Evolutionary conservation across 306 rosid genomes (phyloP), one percentile per base, ranked within the genome.

Genomic region (Pyrus communis): DNA sequence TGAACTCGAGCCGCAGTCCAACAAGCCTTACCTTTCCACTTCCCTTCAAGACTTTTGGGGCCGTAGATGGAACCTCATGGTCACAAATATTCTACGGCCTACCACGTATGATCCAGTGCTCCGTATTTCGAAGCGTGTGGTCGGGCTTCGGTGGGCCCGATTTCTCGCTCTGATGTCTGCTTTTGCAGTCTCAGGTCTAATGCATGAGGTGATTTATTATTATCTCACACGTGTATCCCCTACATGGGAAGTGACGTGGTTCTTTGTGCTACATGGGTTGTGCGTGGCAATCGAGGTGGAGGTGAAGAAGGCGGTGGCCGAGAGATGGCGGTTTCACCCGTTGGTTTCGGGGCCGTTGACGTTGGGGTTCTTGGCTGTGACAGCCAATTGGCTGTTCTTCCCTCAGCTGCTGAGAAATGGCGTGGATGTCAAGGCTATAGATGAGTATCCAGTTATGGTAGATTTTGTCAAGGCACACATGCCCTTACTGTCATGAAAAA

Each of bases 31-130:
- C 57, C 84, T 89, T 4, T 18, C 82, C 18, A 85, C 93, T 0
- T 92, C 98, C 0, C 91, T 95, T 10, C 97, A 87, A 62, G 93
- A 95, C 67, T 95, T 95, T 9, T 95, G 97, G 97, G 92, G 97
- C 13, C 90, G 81, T 3, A 76, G 97, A 54, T 95, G 93, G 98
- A 95, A 95, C 55, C 96, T 90, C 46, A 84, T 86, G 91, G 93
- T 89, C 42, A 62, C 97, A 0, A 63, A 78, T 75, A 83, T 86
- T 19, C 85, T 92, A 30, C 88, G 89, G 10, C 88, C 85, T 11
- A 59, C 86, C 19, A 72, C 87, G 2, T 92, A 86, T 77, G 13
- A 71, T 0, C 97, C 96, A 0, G 17, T 76, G 0, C 67, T 82
- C 0, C 17, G 28, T 27, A 1, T 78, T 0, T 42, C 19, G 0